These are phyloP conservation scores for Gyrodon lividus DNA, from an alignment of 768 basidiomycete genomes.

Conservation along the genomic window DNA sequence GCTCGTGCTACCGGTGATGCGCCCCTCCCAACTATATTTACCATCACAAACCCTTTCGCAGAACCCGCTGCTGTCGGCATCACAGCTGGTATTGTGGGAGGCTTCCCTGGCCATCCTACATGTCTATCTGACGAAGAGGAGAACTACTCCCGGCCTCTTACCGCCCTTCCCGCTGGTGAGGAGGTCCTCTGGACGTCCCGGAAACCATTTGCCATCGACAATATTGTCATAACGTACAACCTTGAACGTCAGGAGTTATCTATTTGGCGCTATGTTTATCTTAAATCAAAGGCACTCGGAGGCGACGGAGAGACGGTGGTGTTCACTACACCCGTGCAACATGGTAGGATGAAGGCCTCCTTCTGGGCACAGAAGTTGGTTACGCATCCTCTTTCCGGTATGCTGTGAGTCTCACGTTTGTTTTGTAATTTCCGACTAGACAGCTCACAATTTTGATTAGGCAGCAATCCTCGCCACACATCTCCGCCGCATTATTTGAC, in stretches of 20 bases:
- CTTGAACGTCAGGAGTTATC: slow-evolving; percentile 51
- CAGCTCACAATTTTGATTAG: slow-evolving; percentile 12
- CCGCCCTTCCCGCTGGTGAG: slow-evolving; percentile 60
- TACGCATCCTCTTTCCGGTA: slow-evolving; percentile 44
- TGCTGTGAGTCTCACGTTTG: slow-evolving; percentile 45
- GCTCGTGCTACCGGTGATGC: slow-evolving; percentile 63
- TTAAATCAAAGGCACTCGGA: slow-evolving; percentile 60
- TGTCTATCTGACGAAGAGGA: slow-evolving; percentile 56
- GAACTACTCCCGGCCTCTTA: slow-evolving; percentile 47
- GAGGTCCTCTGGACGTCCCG: slow-evolving; percentile 62
- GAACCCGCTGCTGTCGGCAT: slow-evolving; percentile 73
- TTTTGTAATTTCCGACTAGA: background rate
- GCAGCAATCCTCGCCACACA: slow-evolving; percentile 19
- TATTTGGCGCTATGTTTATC: slow-evolving; percentile 72
- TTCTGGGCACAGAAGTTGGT: slow-evolving; percentile 71
- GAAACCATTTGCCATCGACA: slow-evolving; percentile 39
- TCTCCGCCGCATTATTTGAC: slow-evolving; percentile 65
- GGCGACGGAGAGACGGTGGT: slow-evolving; percentile 45
- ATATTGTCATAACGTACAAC: slow-evolving; percentile 61
- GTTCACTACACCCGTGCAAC: slow-evolving; percentile 43
- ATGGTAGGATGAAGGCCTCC: slow-evolving; percentile 65
- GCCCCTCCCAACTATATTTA: slow-evolving; percentile 77
- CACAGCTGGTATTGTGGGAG: slow-evolving; percentile 58
- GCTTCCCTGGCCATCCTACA: slow-evolving; percentile 30
- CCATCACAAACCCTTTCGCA: slow-evolving; percentile 71